Evolutionary conservation across 1,284 basidiomycete species (phyloP), one percentile per base, ranked within the genome.

Genomic region (Fomitopsis palustris): DNA sequence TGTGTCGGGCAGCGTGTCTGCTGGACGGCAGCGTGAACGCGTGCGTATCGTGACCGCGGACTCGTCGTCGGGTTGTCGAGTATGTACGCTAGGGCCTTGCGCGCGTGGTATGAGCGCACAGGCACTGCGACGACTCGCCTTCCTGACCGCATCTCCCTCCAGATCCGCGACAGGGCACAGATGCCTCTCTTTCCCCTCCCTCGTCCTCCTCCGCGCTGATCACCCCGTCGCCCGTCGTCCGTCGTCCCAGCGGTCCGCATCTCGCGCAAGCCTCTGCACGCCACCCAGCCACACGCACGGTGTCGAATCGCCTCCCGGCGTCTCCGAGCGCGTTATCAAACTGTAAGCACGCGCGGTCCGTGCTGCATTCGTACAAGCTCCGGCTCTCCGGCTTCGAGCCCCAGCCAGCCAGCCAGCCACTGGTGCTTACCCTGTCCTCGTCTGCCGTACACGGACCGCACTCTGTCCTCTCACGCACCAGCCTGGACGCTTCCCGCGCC

Each of bases 81-180:
- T 33, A 33, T 33, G 23, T 19, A 27, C 43, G 43, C 9, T 12
- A 19, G 23, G 10, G 10, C 21, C 43, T 12, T 14, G 27, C 23
- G 43, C 21, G 43, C 43, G 43, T 45, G 43, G 19, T 47, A 47
- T 47, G 45, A 47, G 29, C 45, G 23, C 45, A 47, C 45, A 47
- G 45, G 45, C 45, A 47, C 45, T 47, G 25, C 45, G 45, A 47
- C 43, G 43, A 43, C 3, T 23, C 9, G 9, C 43, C 43, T 25
- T 45, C 43, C 45, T 47, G 45, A 47, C 45, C 45, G 45, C 45
- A 47, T 47, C 45, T 47, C 12, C 45, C 25, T 16, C 25, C 45
- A 47, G 45, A 47, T 47, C 45, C 45, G 45, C 45, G 45, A 47
- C 45, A 47, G 45, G 45, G 45, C 45, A n/a, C 45, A 45, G 43